Base-by-base conservation (phyloP, 805 yeast species). In the Maudiozyma barnettii region DNA sequence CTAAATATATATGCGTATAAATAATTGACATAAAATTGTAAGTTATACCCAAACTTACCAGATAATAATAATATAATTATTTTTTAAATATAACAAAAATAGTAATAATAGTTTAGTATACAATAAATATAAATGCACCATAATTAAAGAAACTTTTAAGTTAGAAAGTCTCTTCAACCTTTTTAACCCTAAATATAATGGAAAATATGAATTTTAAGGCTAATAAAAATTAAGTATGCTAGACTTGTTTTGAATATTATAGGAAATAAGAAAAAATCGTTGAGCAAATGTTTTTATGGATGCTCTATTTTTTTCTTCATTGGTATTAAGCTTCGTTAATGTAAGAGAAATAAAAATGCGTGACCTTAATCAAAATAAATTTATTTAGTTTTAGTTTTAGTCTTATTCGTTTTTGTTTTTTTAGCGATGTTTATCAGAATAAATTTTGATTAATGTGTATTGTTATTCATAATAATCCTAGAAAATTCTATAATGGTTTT, bases 51-150 rank as follows among this genome's bases (percentile, higher is more conserved):
- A 9, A 26, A 26, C 30, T 12, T 26, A 26, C 30, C 8, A 26
- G 8, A 26, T 26, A 12, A 26, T 26, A 12, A 26, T 9, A 26
- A 33, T 14, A 33, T 31, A 13, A 14, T 14, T 33, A 1, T 29
- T 14, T 33, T 33, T 18, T 18, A 20, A 37, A 37, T 9, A 37
- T 37, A 37, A 37, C 40, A 21, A 19, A 20, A 18, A 37, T 37
- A 20, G 23, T 37, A 37, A 37, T 37, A 37, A 37, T 37, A 37
- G 21, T 40, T 26, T 40, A 40, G 26, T 40, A 40, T 40, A 40
- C 43, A 40, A 26, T 39, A 39, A 39, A 39, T 21, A 39, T 39
- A 40, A 40, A 40, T 40, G 43, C 43, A 40, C 43, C 35, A 40
- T 40, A 40, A 40, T 40, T 26, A 26, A 40, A 40, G 43, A 26